Conservation (phyloP, 306 rosid species). For the Begonia masoniana region DNA sequence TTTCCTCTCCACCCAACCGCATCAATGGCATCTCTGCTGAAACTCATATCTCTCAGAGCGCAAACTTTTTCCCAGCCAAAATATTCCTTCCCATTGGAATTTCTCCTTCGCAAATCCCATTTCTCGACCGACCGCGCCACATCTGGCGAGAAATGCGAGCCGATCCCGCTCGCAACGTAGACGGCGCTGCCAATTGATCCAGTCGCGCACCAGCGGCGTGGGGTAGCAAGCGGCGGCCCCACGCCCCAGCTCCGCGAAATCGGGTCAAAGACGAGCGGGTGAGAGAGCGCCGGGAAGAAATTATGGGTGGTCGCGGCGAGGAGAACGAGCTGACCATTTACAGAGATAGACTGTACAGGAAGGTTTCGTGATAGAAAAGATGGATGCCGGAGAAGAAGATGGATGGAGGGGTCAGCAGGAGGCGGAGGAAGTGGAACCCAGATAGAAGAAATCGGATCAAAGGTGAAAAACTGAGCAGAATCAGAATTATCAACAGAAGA, state of each 20-base stretch:
- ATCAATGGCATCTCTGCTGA: constrained; percentile 71
- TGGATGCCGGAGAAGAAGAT: constrained; percentile 57
- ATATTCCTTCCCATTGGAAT: too few species aligned
- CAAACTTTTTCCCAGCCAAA: constrained; percentile 39
- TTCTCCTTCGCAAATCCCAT: constrained; percentile 21
- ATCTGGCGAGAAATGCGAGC: constrained; percentile 39
- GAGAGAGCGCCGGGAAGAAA: constrained; percentile 48
- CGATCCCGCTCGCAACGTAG: constrained; percentile 70
- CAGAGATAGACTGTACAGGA: constrained; percentile 51
- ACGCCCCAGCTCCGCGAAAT: constrained; percentile 19
- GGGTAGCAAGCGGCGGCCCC: constrained; percentile 34
- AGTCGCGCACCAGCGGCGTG: constrained; percentile 80
- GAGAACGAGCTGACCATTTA: constrained; percentile 36
- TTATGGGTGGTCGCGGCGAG: constrained; percentile 60
- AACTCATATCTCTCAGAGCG: constrained; percentile 35
- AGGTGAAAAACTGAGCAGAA: constrained; percentile 25
- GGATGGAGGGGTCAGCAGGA: constrained; percentile 27
- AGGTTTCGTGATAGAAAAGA: constrained; percentile 69
- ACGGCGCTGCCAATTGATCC: constrained; percentile 24
- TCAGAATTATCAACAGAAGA: constrained; percentile 1
- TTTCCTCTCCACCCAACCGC: constrained; percentile 80
- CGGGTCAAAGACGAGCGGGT: constrained; percentile 55
- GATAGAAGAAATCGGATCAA: constrained; percentile 42
- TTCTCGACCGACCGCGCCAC: constrained; percentile 41
- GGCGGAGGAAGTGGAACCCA: constrained; percentile 48